Evolutionary conservation across 371 early-diverging fungal genomes (phyloP).

Genomic region (Mortierella sp.): DNA sequence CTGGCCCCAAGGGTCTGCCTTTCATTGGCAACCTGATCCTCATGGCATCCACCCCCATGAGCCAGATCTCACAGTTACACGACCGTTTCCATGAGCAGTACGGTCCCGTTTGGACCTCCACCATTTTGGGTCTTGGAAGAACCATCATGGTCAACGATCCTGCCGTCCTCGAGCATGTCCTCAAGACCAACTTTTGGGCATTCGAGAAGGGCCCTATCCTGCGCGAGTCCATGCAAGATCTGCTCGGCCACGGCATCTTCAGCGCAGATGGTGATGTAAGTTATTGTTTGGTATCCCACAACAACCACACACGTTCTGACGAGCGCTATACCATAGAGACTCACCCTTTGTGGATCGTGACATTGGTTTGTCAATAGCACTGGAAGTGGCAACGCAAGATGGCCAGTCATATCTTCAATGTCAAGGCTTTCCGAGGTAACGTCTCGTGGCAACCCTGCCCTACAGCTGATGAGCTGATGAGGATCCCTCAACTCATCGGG

Average conservation of each 20-base stretch:
- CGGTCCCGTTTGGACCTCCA: conserved; percentile 33
- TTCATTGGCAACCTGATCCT: conserved; percentile 40
- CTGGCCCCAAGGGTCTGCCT: conserved; percentile 46
- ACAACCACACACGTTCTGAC: too few species aligned
- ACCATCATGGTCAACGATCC: conserved; percentile 45
- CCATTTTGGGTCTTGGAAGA: conserved; percentile 25
- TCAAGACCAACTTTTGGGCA: conserved; percentile 67
- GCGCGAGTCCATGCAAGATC: conserved; percentile 48
- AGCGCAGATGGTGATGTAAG: conserved; percentile 69
- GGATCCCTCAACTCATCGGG: not conserved
- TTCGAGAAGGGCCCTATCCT: conserved; percentile 65
- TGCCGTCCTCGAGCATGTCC: conserved; percentile 45
- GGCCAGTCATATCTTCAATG: conserved; percentile 77
- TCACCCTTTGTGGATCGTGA: too few species aligned
- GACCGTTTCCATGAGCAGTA: conserved; percentile 30
- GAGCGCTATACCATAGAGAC: too few species aligned
- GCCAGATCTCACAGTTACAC: conserved; percentile 36
- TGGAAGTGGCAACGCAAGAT: conserved; percentile 78
- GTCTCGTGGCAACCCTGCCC: conserved; percentile 6
- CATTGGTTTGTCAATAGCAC: conserved; percentile 18
- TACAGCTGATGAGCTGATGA: not conserved
- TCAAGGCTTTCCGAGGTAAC: conserved; percentile 77
- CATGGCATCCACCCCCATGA: conserved; percentile 13
- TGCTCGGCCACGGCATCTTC: conserved; percentile 80
- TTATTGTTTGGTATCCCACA: not conserved